These are phyloP conservation scores for Penicillium antarcticum DNA, from an alignment of 495 filamentous ascomycete genomes.

Conservation along the genomic window DNA sequence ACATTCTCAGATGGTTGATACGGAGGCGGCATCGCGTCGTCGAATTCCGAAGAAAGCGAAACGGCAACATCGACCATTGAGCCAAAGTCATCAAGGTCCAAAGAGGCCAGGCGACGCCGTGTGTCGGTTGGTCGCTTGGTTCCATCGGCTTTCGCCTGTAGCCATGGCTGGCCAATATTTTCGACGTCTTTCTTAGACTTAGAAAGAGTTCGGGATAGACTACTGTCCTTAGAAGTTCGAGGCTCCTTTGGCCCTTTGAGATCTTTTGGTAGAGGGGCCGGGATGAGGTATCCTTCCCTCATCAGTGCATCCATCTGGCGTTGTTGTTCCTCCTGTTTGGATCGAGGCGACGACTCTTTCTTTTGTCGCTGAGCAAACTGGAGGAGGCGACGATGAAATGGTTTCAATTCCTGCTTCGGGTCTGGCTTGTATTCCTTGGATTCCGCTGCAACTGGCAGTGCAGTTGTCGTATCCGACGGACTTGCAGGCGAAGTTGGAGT, in stretches of 20 bases:
- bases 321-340: constrained; percentile 28
- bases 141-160: constrained; percentile 26
- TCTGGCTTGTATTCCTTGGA: constrained; percentile 6
- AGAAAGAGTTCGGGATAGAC: constrained; percentile 18
- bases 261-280: constrained; percentile 7
- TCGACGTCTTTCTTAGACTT: constrained; percentile 39
- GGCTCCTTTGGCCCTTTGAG: constrained; percentile 7
- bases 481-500: constrained; percentile 1
- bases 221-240: constrained; percentile 16
- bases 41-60: constrained; percentile 22
- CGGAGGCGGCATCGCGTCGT: constrained; percentile 29
- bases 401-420: constrained; percentile 17
- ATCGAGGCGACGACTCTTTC: constrained; percentile 23
- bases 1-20: constrained; percentile 19
- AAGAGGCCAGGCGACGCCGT: constrained; percentile 26
- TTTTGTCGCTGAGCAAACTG: constrained; percentile 39
- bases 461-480: constrained; percentile 20
- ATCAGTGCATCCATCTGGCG: constrained; percentile 35
- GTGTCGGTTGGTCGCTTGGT: constrained; percentile 6
- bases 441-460: constrained; percentile 13
- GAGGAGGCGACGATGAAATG: constrained; percentile 40
- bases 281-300: constrained; percentile 34
- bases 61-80: constrained; percentile 38
- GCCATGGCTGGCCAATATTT: constrained; percentile 40
- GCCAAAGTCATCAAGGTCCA: constrained; percentile 34